These are phyloP conservation scores for Beauveria rudraprayagi DNA, from an alignment of 2,329 filamentous ascomycete species.

Conservation along the genomic window DNA sequence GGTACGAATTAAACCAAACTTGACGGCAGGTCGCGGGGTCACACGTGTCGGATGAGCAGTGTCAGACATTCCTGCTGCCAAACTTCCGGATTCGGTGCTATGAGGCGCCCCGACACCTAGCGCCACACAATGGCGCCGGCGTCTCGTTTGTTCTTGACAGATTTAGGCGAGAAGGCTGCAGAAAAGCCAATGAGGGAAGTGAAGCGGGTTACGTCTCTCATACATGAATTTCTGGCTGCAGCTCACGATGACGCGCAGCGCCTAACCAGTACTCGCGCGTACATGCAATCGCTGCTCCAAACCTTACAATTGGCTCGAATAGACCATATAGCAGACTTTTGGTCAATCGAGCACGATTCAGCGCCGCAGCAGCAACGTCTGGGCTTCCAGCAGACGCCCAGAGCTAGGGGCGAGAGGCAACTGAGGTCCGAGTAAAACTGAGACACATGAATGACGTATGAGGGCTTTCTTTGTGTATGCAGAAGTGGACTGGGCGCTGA, in stretches of 20 bases:
- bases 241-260: background rate
- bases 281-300: background rate
- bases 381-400: background rate
- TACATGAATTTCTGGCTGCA: background rate
- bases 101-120: constrained; percentile 6
- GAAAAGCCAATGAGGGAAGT: background rate
- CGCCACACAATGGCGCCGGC: background rate
- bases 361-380: background rate
- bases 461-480: background rate
- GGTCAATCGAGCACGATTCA: background rate
- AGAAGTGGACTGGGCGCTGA: background rate
- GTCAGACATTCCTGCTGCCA: background rate
- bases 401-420: background rate
- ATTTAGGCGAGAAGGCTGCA: background rate
- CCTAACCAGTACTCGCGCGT: background rate
- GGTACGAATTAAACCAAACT: background rate
- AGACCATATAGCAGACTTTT: background rate
- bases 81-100: background rate
- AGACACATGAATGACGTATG: background rate
- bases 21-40: background rate
- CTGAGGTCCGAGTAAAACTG: background rate
- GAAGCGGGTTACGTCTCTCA: background rate
- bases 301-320: background rate
- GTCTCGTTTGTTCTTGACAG: background rate
- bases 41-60: background rate